Base-by-base conservation (phyloP, 495 filamentous ascomycete species). In the Penicillium diatomitis region DNA sequence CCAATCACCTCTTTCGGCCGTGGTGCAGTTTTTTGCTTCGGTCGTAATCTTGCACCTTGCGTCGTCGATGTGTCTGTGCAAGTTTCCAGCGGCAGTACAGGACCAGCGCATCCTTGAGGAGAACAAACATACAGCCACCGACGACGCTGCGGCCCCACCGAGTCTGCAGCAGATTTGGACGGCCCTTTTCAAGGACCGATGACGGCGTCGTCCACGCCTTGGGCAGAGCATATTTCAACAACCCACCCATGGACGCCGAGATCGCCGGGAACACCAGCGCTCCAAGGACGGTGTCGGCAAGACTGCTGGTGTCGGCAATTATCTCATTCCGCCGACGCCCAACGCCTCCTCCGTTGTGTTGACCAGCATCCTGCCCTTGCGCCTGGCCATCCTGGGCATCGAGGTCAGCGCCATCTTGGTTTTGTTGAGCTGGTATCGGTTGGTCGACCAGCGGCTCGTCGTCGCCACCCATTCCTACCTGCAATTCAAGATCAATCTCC, bases 91-190 rank as follows among this genome's bases (percentile, higher is more conserved):
- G 80, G 42, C 80, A 80, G 61, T 88, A 92, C 5, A 92, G 71
- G 53, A 81, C 68, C 45, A 90, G 67, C 4, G 79, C 83, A 63
- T 95, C 88, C 55, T 84, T 86, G 5, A 90, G 60, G 20, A 90
- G 77, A 40, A 90, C 81, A 53, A 87, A 90, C 39, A 87, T 69
- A 62, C 86, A 91, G 0, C 88, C 88, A 8, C 88, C 88, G 5
- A 86, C 74, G 3, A 92, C 71, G 54, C 84, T 92, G 43, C 88
- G 75, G 6, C 87, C 88, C 84, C 88, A 92, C 28, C 77, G 73
- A 38, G 77, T 71, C 58, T 90, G 86, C 30, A 95, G 67, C 20
- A 91, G 68, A 1, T 87, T 83, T 6, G 75, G 66, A 9, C 65
- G 67, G 9, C 61, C 61, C 7, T 66, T 55, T 39, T 70, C 66